Percentiles rank a stretch among this genome's conserved stretches.
Evolutionary conservation across 2,329 filamentous ascomycete species (phyloP).

Genomic region (Nigrospora oryzae): DNA sequence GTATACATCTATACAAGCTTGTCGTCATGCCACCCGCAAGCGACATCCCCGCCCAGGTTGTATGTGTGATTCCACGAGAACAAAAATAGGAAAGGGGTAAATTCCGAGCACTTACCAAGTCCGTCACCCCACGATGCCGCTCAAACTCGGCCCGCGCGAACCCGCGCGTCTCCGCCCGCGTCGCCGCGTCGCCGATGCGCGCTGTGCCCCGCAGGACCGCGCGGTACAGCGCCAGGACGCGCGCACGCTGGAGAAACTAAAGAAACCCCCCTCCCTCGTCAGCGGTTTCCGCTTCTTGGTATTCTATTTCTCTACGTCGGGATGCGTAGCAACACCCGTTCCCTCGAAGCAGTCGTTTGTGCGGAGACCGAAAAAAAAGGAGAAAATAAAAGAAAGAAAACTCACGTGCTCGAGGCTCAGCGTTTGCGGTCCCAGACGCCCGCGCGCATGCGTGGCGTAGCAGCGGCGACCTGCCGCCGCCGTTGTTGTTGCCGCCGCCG

Average conservation of each 20-base stretch:
- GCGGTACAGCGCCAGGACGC: slow-evolving; percentile 49
- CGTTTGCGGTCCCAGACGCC: slow-evolving; percentile 28
- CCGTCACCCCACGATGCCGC: slow-evolving; percentile 45
- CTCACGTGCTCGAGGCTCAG: slow-evolving; percentile 53
- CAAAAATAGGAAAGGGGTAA: not conserved
- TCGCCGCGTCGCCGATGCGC: slow-evolving; percentile 39
- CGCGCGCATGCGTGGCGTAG: slow-evolving; percentile 5
- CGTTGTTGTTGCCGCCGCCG: too few species aligned
- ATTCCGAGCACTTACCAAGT: slow-evolving; percentile 42
- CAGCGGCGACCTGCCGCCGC: too few species aligned
- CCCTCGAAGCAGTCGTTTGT: not conserved
- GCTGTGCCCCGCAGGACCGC: slow-evolving; percentile 46
- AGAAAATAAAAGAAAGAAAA: slow-evolving; percentile 2
- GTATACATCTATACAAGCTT: too few species aligned
- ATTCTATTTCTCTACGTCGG: too few species aligned
- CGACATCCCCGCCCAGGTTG: too few species aligned
- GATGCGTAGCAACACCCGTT: too few species aligned
- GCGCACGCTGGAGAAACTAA: slow-evolving; percentile 51
- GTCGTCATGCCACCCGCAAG: too few species aligned
- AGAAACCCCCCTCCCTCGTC: not conserved
- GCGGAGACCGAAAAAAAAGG: not conserved
- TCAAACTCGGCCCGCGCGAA: slow-evolving; percentile 55
- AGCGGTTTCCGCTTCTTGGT: too few species aligned
- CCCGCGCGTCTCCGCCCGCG: slow-evolving; percentile 44
- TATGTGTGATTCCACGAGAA: too few species aligned